Evolutionary conservation across 306 rosid species (phyloP), one percentile per base, ranked within the genome.

Genomic region (Dicorynia guianensis): DNA sequence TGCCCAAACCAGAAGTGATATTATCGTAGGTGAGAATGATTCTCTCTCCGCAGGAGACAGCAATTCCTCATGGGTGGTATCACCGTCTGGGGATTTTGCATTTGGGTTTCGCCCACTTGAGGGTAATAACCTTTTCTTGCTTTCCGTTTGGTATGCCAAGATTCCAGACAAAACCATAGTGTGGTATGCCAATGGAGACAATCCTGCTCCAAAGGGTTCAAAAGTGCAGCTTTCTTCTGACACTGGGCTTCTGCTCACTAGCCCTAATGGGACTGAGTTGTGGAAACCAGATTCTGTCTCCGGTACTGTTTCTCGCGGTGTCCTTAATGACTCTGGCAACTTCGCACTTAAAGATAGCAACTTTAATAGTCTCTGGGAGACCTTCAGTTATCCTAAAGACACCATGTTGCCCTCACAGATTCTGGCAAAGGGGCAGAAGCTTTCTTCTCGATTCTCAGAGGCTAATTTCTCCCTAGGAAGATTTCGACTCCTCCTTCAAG

Each of bases 11-110:
- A 55, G 50, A 17, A 75, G 13, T 18, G 77, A 20, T 1, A 19
- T 83, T 7, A 15, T 5, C 1, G 79, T 82, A 5, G 90, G 89
- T 8, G 1, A 25, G 30, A 25, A 25, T 25, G 61, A 35, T 20
- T 79, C 71, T 61, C 49, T 63, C 14, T 14, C 39, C 6, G 92
- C 95, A 59, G 60, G 42, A 14, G 56, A 36, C 7, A 53, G 53
- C 73, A 72, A 17, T 25, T 4, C 78, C 65, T 3, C 85, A 34
- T 90, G 89, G 92, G 33, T 84, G 9, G 67, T 74, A 78, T 91
- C 93, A 5, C 85, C 92, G 58, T 83, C 89, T 4, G 80, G 79
- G 13, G 88, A 88, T 55, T 91, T 91, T 58, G 88, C 92, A 20
- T 88, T 88, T 47, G 87, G 94, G n/a, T 87, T 90, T 77, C 54